Percentiles rank a stretch among this genome's conserved stretches.
phyloP scores from a whole-genome alignment of 163 green algal genomes.

The Prototheca cutis region DNA sequence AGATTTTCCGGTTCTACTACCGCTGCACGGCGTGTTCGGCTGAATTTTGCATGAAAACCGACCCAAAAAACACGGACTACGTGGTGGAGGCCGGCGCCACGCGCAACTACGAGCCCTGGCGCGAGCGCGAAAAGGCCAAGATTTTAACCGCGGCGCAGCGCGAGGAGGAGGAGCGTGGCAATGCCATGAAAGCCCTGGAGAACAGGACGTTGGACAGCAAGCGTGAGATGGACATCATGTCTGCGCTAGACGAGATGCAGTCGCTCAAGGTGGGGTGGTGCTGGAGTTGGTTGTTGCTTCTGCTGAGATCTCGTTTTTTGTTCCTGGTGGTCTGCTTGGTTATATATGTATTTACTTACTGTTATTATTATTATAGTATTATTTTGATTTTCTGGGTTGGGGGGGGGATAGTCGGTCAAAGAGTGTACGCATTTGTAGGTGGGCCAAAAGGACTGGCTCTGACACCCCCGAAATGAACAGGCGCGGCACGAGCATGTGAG shows the following conservation, averaged over 20 bases:
- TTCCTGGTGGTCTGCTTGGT: background rate
- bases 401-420: too few species aligned
- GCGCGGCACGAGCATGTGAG: constrained; percentile 39
- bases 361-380: background rate
- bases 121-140: constrained; percentile 46
- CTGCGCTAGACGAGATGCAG: constrained; percentile 90
- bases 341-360: background rate
- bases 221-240: constrained; percentile 95
- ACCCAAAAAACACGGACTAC: constrained; percentile 92
- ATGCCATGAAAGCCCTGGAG: constrained; percentile 74
- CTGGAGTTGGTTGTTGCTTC: background rate
- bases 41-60: constrained; percentile 96
- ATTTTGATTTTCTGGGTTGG: too few species aligned
- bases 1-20: constrained; percentile 76
- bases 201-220: constrained; percentile 87
- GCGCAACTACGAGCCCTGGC: constrained; percentile 89
- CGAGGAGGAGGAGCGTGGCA: constrained; percentile 80
- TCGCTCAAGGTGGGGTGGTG: constrained; percentile 18
- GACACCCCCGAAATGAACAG: too few species aligned
- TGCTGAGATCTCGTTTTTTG: background rate
- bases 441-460: too few species aligned
- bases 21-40: constrained; percentile 82
- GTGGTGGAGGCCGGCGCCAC: constrained; percentile 76
- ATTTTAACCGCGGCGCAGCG: constrained; percentile 19
- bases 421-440: too few species aligned